Evolutionary conservation across 2,329 filamentous ascomycete genomes (phyloP), one percentile per base, ranked within the genome.

Genomic region (Botryotinia calthae): DNA sequence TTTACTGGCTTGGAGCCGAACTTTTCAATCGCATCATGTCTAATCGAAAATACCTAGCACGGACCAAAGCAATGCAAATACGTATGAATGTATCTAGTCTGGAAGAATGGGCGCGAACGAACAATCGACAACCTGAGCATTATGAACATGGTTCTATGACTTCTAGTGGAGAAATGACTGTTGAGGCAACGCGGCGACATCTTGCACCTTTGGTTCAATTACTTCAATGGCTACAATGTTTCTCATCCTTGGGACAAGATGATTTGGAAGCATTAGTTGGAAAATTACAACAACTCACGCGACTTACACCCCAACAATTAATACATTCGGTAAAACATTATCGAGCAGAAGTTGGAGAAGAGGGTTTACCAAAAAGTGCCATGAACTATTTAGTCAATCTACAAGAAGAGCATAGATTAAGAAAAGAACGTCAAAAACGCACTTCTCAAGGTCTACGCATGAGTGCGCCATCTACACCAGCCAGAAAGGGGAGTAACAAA

Each of bases 41-140:
- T 44, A 98, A 97, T 79, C 90, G 94, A 76, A 95, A 95, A 81
- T 99, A 98, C 79, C 86, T 99, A 16, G 95, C 96, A 9, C 89
- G 96, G 70, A 99, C 96, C 28, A 99, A 99, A 82, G 96, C 96
- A 5, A 99, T 99, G 96, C 96, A 99, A 82, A 98, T 99, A 78
- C 93, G 96, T 77, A 98, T 99, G 95, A 99, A 99, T 81, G 90
- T 99, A 10, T 98, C 96, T 0, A 91, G 91, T 12, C 85, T 99
- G 31, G 96, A 99, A 82, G 96, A 99, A 80, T 99, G 96, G 96
- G 95, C 96, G 1, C 88, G 95, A 44, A 87, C 89, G 25, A 99
- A 99, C 82, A 98, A 97, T 81, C 89, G 96, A 42, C 91, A 97
- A 77, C 94, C 96, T 1, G 96, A 98, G 80, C 95, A 98, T 82